Conservation (phyloP, 2,329 filamentous ascomycete species). For the Alternaria viburni region DNA sequence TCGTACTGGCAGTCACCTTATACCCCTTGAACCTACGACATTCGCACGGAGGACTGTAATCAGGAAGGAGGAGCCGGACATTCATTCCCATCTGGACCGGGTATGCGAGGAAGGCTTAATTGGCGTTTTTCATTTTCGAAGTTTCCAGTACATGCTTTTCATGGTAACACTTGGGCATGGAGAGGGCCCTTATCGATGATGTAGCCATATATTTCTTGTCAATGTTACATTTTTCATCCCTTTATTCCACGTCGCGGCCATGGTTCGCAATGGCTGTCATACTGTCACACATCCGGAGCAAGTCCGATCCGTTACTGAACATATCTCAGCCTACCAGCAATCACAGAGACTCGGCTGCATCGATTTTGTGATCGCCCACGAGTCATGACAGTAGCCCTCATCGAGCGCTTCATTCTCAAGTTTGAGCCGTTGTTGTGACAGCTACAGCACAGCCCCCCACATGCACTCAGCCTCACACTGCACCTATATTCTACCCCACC, state of each 20-base stretch:
- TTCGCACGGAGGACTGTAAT: slow-evolving; percentile 26
- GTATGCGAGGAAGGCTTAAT: slow-evolving; percentile 2
- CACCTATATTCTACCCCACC: background rate
- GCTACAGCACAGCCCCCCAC: slow-evolving; percentile 1
- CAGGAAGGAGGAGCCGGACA: slow-evolving; percentile 21
- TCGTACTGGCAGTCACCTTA: slow-evolving; percentile 5
- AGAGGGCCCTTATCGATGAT: slow-evolving; percentile 15
- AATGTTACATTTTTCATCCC: slow-evolving; percentile 12
- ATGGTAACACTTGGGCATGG: background rate
- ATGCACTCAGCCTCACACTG: slow-evolving; percentile 3
- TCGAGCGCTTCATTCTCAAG: background rate
- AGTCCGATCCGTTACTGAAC: background rate
- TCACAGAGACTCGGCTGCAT: background rate
- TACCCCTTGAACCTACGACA: slow-evolving; percentile 9
- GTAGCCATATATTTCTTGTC: slow-evolving; percentile 22
- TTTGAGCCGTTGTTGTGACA: background rate
- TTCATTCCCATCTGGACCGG: slow-evolving; percentile 12
- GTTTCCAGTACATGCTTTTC: slow-evolving; percentile 4
- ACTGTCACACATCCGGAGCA: background rate
- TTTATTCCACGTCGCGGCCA: background rate
- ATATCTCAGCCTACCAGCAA: background rate
- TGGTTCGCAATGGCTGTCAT: background rate
- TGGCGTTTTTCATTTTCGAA: background rate
- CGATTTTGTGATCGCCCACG: background rate
- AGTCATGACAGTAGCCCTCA: background rate